These are phyloP conservation scores for Clonostachys rosea DNA, from an alignment of 2,329 filamentous ascomycete genomes.

Conservation along the genomic window DNA sequence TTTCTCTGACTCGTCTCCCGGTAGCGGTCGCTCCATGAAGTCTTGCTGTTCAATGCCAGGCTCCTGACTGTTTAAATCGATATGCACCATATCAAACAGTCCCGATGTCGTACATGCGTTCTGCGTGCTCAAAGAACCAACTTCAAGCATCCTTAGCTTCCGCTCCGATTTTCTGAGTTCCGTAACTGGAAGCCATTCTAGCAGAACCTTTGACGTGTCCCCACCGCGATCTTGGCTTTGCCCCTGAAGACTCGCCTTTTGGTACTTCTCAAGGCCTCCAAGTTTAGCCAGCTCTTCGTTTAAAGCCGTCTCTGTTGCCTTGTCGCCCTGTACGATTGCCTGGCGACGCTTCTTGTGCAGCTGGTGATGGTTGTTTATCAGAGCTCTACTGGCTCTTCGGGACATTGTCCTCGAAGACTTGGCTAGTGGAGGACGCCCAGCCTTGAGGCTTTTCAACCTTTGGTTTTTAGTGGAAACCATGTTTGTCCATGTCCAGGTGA, in stretches of 20 bases:
- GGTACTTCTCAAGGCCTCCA: conserved; percentile 60
- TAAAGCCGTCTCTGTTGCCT: conserved; percentile 28
- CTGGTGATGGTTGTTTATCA: conserved; percentile 64
- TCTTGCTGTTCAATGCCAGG: conserved; percentile 81
- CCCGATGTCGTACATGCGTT: conserved; percentile 78
- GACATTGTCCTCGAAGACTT: conserved; percentile 54
- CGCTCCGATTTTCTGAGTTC: conserved; percentile 14
- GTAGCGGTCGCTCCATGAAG: conserved; percentile 85
- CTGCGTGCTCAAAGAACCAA: conserved; percentile 78
- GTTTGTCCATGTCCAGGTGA: too few relatives aligned
- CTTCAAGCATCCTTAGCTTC: conserved; percentile 69
- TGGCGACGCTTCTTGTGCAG: conserved; percentile 58
- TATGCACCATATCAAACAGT: conserved; percentile 70
- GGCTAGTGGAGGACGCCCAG: conserved; percentile 51
- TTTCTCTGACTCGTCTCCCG: conserved; percentile 50
- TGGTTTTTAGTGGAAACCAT: conserved; percentile 30
- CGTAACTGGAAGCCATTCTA: conserved; percentile 51
- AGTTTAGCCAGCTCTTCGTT: conserved; percentile 49
- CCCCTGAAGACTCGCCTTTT: conserved; percentile 64
- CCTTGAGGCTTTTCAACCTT: conserved; percentile 33
- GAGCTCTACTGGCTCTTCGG: conserved; percentile 56
- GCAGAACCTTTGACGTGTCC: conserved; percentile 59
- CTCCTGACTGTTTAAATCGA: conserved; percentile 86
- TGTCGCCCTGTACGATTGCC: conserved; percentile 49
- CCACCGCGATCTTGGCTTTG: conserved; percentile 62